These are phyloP conservation scores for Helicocarpus griseus DNA, from an alignment of 2,329 filamentous ascomycete species.

Conservation along the genomic window DNA sequence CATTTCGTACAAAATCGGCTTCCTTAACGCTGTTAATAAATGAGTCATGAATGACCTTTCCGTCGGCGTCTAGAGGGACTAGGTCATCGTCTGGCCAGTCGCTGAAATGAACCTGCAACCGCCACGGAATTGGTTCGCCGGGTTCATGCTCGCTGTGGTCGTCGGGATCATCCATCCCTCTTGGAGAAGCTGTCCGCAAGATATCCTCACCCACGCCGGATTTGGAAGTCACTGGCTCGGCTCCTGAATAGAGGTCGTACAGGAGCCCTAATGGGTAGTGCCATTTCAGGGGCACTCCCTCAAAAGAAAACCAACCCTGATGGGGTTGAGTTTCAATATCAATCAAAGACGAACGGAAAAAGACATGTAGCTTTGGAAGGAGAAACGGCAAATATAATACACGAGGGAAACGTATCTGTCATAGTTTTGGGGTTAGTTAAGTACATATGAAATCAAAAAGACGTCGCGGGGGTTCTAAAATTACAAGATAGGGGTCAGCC, in stretches of 20 bases:
- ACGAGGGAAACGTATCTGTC: constrained; percentile 51
- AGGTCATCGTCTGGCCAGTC: constrained; percentile 50
- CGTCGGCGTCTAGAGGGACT: constrained; percentile 45
- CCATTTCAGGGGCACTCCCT: constrained; percentile 61
- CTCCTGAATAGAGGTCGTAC: constrained; percentile 58
- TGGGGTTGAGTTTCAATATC: constrained; percentile 43
- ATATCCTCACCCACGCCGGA: constrained; percentile 9
- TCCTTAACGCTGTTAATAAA: constrained; percentile 64
- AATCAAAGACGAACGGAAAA: constrained; percentile 52
- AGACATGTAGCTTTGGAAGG: constrained; percentile 51
- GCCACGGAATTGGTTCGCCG: constrained; percentile 46
- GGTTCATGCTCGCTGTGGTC: neutral
- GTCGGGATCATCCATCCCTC: neutral
- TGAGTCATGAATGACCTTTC: constrained; percentile 51
- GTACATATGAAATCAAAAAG: neutral
- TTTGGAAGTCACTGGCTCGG: constrained; percentile 32
- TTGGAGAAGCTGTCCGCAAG: constrained; percentile 9
- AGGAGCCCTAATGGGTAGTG: constrained; percentile 61
- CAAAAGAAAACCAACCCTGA: constrained; percentile 56
- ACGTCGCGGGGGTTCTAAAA: neutral
- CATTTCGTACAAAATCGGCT: constrained; percentile 81
- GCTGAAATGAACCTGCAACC: constrained; percentile 51
- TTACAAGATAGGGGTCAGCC: constrained; percentile 51
- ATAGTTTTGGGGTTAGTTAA: constrained; percentile 4
- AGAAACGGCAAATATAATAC: constrained; percentile 61